Evolutionary conservation across 768 basidiomycete genomes (phyloP), one percentile per base, ranked within the genome.

Genomic region (Vararia minispora): DNA sequence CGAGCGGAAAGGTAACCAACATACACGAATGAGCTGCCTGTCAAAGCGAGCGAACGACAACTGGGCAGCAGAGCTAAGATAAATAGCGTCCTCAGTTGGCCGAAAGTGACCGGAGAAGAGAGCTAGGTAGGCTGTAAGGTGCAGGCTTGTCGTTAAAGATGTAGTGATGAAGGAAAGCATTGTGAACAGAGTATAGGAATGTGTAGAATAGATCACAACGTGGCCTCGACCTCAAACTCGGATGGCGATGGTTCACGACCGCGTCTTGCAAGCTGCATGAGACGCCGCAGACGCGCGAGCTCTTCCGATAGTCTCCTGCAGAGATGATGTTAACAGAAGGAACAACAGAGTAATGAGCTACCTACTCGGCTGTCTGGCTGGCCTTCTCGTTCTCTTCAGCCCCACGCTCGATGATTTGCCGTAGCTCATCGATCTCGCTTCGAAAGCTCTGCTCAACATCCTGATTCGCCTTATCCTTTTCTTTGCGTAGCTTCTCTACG

Each of bases 281-380:
- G 66, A 47, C 84, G 68, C 52, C 79, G 68, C 52, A 88, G 59
- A 41, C 81, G 67, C 34, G 73, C 69, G 31, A 87, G 63, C 54
- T 87, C 84, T 21, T 64, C 61, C 5, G 79, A 62, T 22, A 86
- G 56, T 23, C 62, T 59, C 50, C 82, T 83, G 49, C 20, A 42
- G 30, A 24, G 45, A 13, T 37, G 24, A 42, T 29, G 40, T 39
- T 38, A 52, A 35, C 34, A 33, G 43, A 10, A 32, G 36, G 27
- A 43, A 20, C 16, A 13, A 24, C 17, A 26, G 25, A 33, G 12
- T 8, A 12, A 33, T 3, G 12, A 21, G 11, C 5, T 9, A 63
- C 79, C 49, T 47, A 80, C 83, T 66, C 64, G 22, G 85, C 78
- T 26, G 75, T 82, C 35, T 65, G 66, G 17, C 58, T 57, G 2